Base-by-base conservation (phyloP, 2,329 filamentous ascomycete species). In the Ophiostoma tasmaniense region DNA sequence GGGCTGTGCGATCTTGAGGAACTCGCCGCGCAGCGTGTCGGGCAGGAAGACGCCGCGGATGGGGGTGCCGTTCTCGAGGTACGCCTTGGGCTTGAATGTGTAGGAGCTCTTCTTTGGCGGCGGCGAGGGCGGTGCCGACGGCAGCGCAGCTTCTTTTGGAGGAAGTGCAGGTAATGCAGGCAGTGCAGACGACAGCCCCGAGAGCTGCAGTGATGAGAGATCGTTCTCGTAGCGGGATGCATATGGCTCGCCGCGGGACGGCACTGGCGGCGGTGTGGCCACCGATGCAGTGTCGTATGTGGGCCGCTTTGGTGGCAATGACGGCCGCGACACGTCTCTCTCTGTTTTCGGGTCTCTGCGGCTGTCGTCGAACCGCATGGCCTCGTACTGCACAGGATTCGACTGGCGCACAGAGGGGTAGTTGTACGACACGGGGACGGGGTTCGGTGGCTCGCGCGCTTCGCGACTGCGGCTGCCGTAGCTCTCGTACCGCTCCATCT, bases 1-100 rank as follows among this genome's bases (percentile, higher is more conserved):
- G 22, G 85, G 79, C 0, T 85, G 80, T 0, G 93, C 94, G 37
- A 93, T 81, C 2, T 85, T 79, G 22, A 98, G 83, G 76, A 99
- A 99, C 6, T 84, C 81, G 2, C 83, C 79, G 35, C 93, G 91
- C 0, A 99, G 84, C 14, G 86, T 84, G 0, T 87, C 85, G 0
- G 95, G 94, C 1, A 99, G 83, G 76, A 98, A 97, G 42, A 99
- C 83, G 0, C 93, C 92, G 42, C 95, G 89, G 7, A 99, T 85
- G 0, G 93, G 91, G 6, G 89, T 87, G 22, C 94, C 95, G 73
- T 92, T 93, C 77, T 99, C 95, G 20, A 97, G 88, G 76, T 93
- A 95, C 1, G 92, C 93, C 1, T 91, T 89, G 1, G 94, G 91
- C 71, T 87, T 87, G 81, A 96, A 96, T 17, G 91, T 92, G 74